Conservation (phyloP, 2,329 filamentous ascomycete species). For the Fusarium sp. region DNA sequence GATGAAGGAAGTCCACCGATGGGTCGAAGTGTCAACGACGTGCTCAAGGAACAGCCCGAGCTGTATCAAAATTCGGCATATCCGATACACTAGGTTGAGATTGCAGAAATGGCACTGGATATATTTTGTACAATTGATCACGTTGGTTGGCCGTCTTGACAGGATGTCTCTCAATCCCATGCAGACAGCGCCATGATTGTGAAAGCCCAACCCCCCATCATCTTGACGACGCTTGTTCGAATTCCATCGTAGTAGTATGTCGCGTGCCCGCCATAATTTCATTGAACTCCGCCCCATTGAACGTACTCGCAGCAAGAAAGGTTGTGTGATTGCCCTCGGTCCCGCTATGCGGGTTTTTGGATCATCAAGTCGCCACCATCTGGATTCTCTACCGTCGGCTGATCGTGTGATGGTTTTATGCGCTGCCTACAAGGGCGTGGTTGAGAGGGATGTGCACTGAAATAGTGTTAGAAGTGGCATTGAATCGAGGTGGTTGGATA, state of each 20-base stretch:
- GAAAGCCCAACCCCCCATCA: conserved; percentile 23
- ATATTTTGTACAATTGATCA: conserved; percentile 43
- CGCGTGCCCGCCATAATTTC: conserved; percentile 42
- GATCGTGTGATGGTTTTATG: conserved; percentile 56
- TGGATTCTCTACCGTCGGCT: conserved; percentile 18
- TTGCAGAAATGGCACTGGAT: conserved; percentile 35
- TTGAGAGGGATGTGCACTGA: conserved; percentile 75
- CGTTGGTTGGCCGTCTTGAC: conserved; percentile 10
- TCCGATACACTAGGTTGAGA: conserved; percentile 19
- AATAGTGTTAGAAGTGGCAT: conserved; percentile 16
- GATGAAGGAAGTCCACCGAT: conserved; percentile 70
- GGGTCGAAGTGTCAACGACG: conserved; percentile 67
- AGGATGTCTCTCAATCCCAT: conserved; percentile 19
- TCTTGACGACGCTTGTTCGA: conserved; percentile 30
- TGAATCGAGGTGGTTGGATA: background rate
- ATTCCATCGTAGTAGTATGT: conserved; percentile 38
- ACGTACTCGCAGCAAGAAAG: conserved; percentile 39
- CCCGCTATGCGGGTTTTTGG: conserved; percentile 21
- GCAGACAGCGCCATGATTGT: conserved; percentile 11
- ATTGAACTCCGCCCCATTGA: conserved; percentile 42
- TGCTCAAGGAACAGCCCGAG: conserved; percentile 56
- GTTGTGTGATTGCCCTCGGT: conserved; percentile 31
- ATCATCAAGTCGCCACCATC: conserved; percentile 33
- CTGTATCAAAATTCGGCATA: conserved; percentile 39
- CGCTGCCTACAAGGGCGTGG: conserved; percentile 73